A percentile compares a stretch with the other conserved stretches of the same genome.
phyloP scores from a whole-genome alignment of 164 flowering plant genomes.

The Stephania cephalantha region DNA sequence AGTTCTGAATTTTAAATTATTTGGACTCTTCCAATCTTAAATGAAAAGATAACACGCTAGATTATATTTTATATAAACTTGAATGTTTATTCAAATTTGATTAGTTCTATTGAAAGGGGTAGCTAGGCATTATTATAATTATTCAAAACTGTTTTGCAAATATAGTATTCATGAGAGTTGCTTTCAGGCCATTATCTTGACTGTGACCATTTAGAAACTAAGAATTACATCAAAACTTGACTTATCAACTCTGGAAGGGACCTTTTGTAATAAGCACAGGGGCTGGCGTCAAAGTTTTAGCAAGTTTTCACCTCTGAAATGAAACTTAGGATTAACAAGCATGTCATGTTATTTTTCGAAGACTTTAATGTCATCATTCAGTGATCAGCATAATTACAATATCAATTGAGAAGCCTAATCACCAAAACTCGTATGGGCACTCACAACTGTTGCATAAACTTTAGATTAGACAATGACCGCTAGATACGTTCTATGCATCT shows the following conservation, averaged over 20 bases:
- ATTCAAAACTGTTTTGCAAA: neutral
- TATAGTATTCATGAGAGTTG: conserved; percentile 4
- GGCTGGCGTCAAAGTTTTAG: neutral
- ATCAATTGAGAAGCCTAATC: no score
- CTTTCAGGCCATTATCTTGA: conserved; percentile 12
- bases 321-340: no score
- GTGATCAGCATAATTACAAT: no score
- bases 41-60: conserved; percentile 11
- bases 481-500: neutral
- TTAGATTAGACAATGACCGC: neutral
- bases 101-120: neutral
- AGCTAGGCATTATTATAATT: neutral
- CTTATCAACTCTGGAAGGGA: conserved; percentile 1
- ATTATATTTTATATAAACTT: neutral
- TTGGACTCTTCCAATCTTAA: conserved; percentile 40
- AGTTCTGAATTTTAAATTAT: conserved; percentile 16
- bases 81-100: neutral
- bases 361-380: no score
- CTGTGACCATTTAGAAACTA: neutral
- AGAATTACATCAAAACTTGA: neutral
- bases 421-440: neutral
- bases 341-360: no score
- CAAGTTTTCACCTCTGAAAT: neutral
- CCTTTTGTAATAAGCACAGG: neutral
- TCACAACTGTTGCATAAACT: neutral